These are phyloP conservation scores for Viridothelium virens DNA, from an alignment of 495 filamentous ascomycete genomes.

Conservation along the genomic window DNA sequence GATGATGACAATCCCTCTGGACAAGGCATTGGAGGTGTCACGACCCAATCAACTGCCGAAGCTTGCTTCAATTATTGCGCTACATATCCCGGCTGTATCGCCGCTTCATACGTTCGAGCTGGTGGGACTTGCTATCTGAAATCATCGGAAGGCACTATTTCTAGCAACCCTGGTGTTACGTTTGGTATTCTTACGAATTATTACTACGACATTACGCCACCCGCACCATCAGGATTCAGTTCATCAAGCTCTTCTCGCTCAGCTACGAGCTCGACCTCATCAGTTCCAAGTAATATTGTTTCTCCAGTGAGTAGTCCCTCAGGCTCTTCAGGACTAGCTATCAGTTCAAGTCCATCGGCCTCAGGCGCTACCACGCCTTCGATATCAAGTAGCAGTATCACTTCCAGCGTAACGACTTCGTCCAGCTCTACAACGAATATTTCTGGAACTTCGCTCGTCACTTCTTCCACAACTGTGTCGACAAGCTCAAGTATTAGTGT, in stretches of 20 bases:
- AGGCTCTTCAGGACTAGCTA: not conserved
- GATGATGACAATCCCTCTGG: not conserved
- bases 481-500: not conserved
- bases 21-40: not conserved
- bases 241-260: not conserved
- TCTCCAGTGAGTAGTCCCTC: too few species aligned
- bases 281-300: not conserved
- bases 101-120: not conserved
- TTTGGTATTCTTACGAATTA: constrained; percentile 1
- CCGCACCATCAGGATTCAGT: not conserved
- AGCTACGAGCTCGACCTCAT: not conserved
- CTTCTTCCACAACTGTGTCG: not conserved
- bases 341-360: not conserved
- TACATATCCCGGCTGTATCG: not conserved
- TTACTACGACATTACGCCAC: not conserved
- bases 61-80: constrained; percentile 1
- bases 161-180: not conserved
- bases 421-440: not conserved
- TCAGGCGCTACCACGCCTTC: not conserved
- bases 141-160: not conserved
- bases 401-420: not conserved
- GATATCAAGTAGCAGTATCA: not conserved
- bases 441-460: not conserved
- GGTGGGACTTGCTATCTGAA: not conserved
- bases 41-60: not conserved